A percentile compares a stretch with the other conserved stretches of the same genome.
Conservation (phyloP, 371 early-diverging fungal species). For the Saksenaea oblongispora region DNA sequence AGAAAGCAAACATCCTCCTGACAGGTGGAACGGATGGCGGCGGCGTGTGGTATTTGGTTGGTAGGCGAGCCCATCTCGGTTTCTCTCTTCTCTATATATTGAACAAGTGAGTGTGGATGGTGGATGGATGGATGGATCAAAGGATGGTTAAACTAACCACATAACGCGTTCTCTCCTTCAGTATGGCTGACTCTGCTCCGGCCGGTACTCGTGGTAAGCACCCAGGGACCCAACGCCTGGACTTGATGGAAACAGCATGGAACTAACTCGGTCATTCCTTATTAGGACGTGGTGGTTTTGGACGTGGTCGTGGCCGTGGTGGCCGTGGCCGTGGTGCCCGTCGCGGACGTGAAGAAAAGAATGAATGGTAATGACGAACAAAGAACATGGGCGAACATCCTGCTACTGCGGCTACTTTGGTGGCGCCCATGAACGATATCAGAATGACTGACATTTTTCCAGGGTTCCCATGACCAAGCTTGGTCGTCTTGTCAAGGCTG, state of each 20-base stretch:
- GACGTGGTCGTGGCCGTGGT: conserved; percentile 79
- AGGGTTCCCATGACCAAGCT: conserved; percentile 94
- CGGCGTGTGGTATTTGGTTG: conserved; percentile 2
- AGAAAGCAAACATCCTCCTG: not conserved
- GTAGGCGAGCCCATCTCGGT: not conserved
- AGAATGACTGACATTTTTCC: not conserved
- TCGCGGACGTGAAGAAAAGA: conserved; percentile 81
- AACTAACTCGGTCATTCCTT: conserved; percentile 1
- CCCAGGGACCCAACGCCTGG: not conserved
- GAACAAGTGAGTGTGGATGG: conserved; percentile 3
- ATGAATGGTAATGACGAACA: conserved; percentile 60
- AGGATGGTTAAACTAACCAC: not conserved
- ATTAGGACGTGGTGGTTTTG: conserved; percentile 72
- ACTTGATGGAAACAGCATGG: too few relatives aligned
- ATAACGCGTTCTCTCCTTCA: conserved; percentile 1
- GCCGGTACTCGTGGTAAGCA: conserved; percentile 43
- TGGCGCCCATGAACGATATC: not conserved
- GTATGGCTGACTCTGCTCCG: conserved; percentile 65
- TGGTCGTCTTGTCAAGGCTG: conserved; percentile 92
- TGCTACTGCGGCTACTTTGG: not conserved
- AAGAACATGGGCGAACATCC: not conserved
- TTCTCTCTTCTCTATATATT: conserved; percentile 4
- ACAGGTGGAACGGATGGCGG: not conserved
- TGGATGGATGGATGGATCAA: not conserved
- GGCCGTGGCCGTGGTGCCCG: conserved; percentile 72